phyloP scores from a whole-genome alignment of 495 filamentous ascomycete species.

The Copromyces sp. region DNA sequence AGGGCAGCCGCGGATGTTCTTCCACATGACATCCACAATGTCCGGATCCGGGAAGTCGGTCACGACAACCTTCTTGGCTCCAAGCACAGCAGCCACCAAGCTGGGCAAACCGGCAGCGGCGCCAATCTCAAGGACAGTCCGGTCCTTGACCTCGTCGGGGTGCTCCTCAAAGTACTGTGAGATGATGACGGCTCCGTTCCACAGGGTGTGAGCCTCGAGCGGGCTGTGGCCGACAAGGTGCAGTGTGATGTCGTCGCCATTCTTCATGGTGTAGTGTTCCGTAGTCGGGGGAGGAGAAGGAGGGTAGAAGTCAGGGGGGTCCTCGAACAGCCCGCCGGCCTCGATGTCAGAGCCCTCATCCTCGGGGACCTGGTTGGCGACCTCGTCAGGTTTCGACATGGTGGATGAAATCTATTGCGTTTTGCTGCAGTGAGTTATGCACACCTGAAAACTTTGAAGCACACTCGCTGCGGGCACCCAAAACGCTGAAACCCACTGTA shows the following conservation, averaged over 20 bases:
- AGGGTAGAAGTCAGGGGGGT: conserved; percentile 68
- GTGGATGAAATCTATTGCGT: background rate
- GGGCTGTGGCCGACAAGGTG: conserved; percentile 84
- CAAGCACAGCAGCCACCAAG: conserved; percentile 62
- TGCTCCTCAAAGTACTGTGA: conserved; percentile 65
- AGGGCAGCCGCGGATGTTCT: conserved; percentile 52
- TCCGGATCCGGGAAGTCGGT: conserved; percentile 86
- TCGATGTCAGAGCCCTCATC: conserved; percentile 1
- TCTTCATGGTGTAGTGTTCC: conserved; percentile 44
- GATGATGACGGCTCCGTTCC: conserved; percentile 74
- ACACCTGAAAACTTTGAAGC: background rate
- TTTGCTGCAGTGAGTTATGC: background rate
- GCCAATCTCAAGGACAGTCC: conserved; percentile 76
- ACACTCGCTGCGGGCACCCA: background rate
- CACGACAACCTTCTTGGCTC: conserved; percentile 59
- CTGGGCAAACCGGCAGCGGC: conserved; percentile 80
- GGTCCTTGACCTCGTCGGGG: conserved; percentile 45
- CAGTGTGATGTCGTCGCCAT: conserved; percentile 54
- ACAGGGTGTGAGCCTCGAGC: conserved; percentile 83
- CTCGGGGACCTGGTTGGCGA: background rate
- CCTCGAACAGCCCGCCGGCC: conserved; percentile 52
- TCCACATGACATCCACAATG: conserved; percentile 60
- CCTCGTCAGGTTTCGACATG: background rate
- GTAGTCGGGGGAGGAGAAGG: conserved; percentile 59
- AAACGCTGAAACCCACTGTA: background rate